Conservation (phyloP, 495 filamentous ascomycete genomes). For the Pyrenula aspistea region DNA sequence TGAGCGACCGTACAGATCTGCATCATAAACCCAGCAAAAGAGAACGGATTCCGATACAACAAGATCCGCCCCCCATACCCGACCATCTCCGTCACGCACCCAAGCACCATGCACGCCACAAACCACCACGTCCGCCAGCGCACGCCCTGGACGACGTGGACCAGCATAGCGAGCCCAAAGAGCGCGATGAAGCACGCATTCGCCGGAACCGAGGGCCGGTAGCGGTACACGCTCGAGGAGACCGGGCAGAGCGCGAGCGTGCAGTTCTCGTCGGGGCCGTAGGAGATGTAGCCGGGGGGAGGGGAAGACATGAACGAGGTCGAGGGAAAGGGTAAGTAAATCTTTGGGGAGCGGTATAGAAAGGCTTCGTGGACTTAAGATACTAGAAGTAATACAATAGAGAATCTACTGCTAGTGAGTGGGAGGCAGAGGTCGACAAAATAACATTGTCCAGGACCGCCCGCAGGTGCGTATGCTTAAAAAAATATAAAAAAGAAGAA, state of each 20-base stretch:
- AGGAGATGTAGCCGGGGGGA: too few species aligned
- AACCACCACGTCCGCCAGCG: constrained; percentile 21
- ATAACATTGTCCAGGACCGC: neutral
- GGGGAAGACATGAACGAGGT: too few species aligned
- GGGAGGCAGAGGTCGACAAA: neutral
- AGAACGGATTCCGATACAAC: constrained; percentile 33
- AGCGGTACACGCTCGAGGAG: constrained; percentile 22
- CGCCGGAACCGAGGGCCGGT: constrained; percentile 25
- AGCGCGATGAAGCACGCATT: constrained; percentile 30
- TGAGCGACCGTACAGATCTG: constrained; percentile 26
- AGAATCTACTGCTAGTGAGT: neutral
- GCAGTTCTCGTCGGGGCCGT: constrained; percentile 14
- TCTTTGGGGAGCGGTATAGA: neutral
- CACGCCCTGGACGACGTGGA: constrained; percentile 24
- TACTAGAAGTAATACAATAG: neutral
- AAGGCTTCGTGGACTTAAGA: neutral
- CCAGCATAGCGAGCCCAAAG: constrained; percentile 19
- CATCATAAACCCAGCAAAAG: constrained; percentile 32
- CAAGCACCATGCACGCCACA: constrained; percentile 12
- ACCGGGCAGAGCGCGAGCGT: constrained; percentile 11
- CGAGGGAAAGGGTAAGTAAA: too few species aligned
- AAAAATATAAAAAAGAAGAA: too few species aligned
- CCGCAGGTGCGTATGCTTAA: too few species aligned
- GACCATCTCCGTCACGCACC: constrained; percentile 24
- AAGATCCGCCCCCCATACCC: constrained; percentile 38